Percentiles rank a stretch among this genome's conserved stretches.
Conservation (phyloP, 257 asterid genomes). For the Nicotiana noctiflora region DNA sequence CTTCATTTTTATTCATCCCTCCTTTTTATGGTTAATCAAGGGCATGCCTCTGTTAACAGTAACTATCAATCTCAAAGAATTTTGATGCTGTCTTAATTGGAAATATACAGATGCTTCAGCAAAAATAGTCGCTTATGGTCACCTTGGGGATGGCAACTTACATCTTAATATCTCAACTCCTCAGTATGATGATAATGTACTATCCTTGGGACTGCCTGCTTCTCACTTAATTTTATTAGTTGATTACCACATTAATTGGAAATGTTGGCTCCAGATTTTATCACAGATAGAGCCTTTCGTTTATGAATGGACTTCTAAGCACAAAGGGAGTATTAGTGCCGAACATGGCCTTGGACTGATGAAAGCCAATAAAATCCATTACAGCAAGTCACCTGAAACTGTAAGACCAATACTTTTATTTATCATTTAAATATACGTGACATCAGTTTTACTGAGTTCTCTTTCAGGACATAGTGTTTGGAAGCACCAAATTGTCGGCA, state of each 20-base stretch:
- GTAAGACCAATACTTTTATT: constrained; percentile 37
- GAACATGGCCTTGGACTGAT: constrained; percentile 96
- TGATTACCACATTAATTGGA: constrained; percentile 9
- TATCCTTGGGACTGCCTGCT: constrained; percentile 11
- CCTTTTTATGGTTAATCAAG: background rate
- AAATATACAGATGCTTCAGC: constrained; percentile 44
- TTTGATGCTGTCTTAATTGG: background rate
- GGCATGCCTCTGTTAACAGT: constrained; percentile 2
- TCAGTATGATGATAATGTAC: constrained; percentile 61
- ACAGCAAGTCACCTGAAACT: constrained; percentile 84
- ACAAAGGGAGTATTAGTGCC: constrained; percentile 92
- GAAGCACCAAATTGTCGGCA: background rate
- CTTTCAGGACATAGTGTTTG: background rate
- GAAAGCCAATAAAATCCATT: constrained; percentile 89
- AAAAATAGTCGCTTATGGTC: constrained; percentile 85
- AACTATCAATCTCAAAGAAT: background rate
- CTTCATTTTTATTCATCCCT: background rate
- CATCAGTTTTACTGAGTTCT: background rate
- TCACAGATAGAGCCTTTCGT: constrained; percentile 87
- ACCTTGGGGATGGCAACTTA: constrained; percentile 95
- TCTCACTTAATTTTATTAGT: constrained; percentile 9
- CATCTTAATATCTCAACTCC: constrained; percentile 85
- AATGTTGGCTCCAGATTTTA: constrained; percentile 45
- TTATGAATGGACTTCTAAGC: constrained; percentile 95
- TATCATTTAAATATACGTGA: background rate